phyloP scores from a whole-genome alignment of 495 filamentous ascomycete species.

The Penicillium samsonianum region DNA sequence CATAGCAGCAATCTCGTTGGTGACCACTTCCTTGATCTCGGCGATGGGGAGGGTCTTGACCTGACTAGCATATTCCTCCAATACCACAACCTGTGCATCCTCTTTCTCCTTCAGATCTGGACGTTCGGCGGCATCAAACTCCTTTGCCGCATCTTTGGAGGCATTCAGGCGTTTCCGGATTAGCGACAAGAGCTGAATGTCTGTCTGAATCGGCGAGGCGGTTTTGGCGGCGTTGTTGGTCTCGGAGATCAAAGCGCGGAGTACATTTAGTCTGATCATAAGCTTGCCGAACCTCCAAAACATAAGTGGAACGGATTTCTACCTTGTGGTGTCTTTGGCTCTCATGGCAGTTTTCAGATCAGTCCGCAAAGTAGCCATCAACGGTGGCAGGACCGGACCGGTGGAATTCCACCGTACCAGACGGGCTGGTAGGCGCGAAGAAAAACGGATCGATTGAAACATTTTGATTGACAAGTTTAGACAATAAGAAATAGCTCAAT shows the following conservation, averaged over 20 bases:
- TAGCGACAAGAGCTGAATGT: conserved; percentile 59
- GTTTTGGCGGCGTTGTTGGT: conserved; percentile 65
- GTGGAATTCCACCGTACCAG: conserved; percentile 47
- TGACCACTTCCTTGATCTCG: conserved; percentile 51
- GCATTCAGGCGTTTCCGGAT: conserved; percentile 56
- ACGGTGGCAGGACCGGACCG: conserved; percentile 42
- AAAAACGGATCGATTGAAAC: conserved; percentile 32
- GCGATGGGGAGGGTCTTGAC: conserved; percentile 52
- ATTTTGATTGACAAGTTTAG: conserved; percentile 20
- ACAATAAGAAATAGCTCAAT: conserved; percentile 9
- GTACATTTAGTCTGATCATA: conserved; percentile 51
- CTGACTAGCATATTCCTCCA: conserved; percentile 58
- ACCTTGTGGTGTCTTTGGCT: conserved; percentile 59
- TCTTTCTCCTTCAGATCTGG: conserved; percentile 61
- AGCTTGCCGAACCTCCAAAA: neutral
- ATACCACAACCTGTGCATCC: conserved; percentile 52
- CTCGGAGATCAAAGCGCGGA: conserved; percentile 61
- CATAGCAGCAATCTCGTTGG: conserved; percentile 43
- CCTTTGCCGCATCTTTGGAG: conserved; percentile 50
- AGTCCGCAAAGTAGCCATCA: conserved; percentile 53
- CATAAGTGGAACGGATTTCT: conserved; percentile 2
- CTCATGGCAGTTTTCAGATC: conserved; percentile 65
- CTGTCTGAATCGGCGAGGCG: conserved; percentile 55
- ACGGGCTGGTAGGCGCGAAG: conserved; percentile 29
- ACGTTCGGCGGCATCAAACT: conserved; percentile 54